A percentile compares a stretch with the other conserved stretches of the same genome.
Evolutionary conservation across 1,139 yeast genomes (phyloP).

Genomic region (Zygosaccharomyces sapae): DNA sequence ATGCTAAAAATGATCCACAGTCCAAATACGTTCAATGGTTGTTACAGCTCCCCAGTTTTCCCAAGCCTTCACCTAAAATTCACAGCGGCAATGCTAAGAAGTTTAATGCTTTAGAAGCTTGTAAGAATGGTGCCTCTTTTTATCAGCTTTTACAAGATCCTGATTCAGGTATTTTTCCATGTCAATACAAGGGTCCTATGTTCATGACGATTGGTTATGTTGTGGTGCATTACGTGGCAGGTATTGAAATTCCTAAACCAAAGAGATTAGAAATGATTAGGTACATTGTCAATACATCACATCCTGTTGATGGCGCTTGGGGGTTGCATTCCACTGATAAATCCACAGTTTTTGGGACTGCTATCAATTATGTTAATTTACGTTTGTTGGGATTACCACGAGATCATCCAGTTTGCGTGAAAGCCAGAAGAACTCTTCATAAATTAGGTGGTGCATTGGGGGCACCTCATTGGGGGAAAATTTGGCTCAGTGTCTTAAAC

Average conservation of each 20-base stretch:
- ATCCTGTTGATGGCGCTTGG: conserved; percentile 99
- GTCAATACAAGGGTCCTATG: conserved; percentile 96
- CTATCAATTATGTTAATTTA: conserved; percentile 74
- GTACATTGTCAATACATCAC: conserved; percentile 81
- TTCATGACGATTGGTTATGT: conserved; percentile 90
- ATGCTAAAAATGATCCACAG: conserved; percentile 45
- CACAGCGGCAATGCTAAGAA: conserved; percentile 25
- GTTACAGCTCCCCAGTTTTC: conserved; percentile 44
- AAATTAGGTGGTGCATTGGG: conserved; percentile 85
- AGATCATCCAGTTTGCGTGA: conserved; percentile 73
- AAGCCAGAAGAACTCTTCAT: conserved; percentile 68
- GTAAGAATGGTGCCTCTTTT: conserved; percentile 72
- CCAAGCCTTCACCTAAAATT: conserved; percentile 40
- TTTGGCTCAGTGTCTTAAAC: conserved; percentile 77
- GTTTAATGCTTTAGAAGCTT: conserved; percentile 56
- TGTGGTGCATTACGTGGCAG: conserved; percentile 66
- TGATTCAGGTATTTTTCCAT: conserved; percentile 76
- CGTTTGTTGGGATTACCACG: conserved; percentile 71
- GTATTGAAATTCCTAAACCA: conserved; percentile 63
- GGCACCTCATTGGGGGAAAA: conserved; percentile 96
- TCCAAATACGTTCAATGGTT: conserved; percentile 57
- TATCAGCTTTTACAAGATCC: conserved; percentile 66
- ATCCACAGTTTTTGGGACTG: conserved; percentile 92
- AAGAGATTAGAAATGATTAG: conserved; percentile 67
- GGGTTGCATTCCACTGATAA: conserved; percentile 90